Evolutionary conservation across 2,329 filamentous ascomycete genomes (phyloP).

Genomic region (Pseudogymnoascus sp.): DNA sequence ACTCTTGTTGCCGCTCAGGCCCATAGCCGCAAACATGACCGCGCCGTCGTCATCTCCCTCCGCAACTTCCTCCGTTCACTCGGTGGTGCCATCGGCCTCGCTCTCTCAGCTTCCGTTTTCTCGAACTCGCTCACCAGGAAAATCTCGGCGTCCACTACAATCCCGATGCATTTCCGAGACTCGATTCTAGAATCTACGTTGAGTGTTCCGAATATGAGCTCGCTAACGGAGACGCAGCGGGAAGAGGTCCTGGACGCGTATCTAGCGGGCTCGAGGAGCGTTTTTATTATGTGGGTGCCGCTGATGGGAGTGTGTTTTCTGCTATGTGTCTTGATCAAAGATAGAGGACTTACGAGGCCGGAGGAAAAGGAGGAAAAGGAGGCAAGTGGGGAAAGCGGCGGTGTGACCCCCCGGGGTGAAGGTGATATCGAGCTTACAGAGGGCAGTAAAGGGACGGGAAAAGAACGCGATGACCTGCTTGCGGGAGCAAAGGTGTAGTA

Average conservation of each 20-base stretch:
- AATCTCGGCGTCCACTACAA: constrained; percentile 11
- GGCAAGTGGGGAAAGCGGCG: not conserved
- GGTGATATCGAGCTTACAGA: not conserved
- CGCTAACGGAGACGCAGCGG: constrained; percentile 17
- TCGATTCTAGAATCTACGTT: constrained; percentile 21
- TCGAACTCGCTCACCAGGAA: constrained; percentile 25
- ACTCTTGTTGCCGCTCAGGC: constrained; percentile 49
- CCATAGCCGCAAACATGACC: constrained; percentile 45
- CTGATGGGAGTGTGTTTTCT: constrained; percentile 42
- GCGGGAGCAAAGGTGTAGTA: not conserved
- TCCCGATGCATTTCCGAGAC: constrained; percentile 15
- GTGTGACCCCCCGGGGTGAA: not conserved
- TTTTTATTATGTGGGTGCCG: constrained; percentile 49
- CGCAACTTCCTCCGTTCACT: constrained; percentile 54
- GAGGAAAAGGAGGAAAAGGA: constrained; percentile 24
- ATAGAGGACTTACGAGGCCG: constrained; percentile 36
- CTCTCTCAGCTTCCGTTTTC: constrained; percentile 45
- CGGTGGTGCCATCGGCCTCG: constrained; percentile 50
- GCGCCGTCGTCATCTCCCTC: constrained; percentile 53
- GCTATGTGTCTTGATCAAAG: constrained; percentile 42
- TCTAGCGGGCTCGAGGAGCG: constrained; percentile 42
- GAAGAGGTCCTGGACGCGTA: constrained; percentile 40
- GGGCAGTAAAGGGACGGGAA: not conserved
- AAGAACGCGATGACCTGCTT: not conserved
- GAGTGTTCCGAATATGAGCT: constrained; percentile 19